Evolutionary conservation across 2,329 filamentous ascomycete genomes (phyloP).

Genomic region (Neonectria punicea): DNA sequence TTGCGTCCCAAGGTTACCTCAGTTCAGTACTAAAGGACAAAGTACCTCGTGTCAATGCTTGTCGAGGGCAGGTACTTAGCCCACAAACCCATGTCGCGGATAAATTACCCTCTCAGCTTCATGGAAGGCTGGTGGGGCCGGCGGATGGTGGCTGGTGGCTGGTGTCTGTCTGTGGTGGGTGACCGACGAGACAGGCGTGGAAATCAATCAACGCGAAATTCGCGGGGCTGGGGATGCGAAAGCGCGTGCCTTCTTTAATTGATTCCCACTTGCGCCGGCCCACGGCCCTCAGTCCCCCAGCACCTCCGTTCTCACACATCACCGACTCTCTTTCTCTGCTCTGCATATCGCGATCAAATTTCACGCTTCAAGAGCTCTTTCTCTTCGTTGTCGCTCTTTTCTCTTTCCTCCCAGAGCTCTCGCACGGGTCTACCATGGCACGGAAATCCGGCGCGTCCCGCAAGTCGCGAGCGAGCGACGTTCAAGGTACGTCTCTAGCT

Average conservation of each 20-base stretch:
- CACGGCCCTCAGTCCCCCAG: background rate
- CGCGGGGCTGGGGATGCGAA: slow-evolving; percentile 27
- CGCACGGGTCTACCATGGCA: slow-evolving; percentile 33
- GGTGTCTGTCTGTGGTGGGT: background rate
- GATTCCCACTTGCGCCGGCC: slow-evolving; percentile 1
- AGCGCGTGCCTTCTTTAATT: slow-evolving; percentile 19
- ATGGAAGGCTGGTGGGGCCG: background rate
- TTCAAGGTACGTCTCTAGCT: slow-evolving; percentile 50
- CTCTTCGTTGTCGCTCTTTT: background rate
- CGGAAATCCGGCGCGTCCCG: slow-evolving; percentile 26
- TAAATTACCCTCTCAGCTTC: background rate
- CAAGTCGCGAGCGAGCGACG: slow-evolving; percentile 51
- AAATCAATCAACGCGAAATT: slow-evolving; percentile 20
- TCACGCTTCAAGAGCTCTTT: background rate
- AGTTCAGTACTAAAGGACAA: too few species aligned
- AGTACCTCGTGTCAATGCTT: background rate
- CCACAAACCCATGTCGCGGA: background rate
- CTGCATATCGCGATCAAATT: background rate
- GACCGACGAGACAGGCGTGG: background rate
- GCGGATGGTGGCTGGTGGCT: background rate
- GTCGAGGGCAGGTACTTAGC: background rate
- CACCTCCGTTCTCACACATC: background rate
- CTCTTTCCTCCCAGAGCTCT: background rate
- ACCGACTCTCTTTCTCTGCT: background rate
- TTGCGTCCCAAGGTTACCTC: too few species aligned